phyloP scores from a whole-genome alignment of 1,139 yeast genomes.

The Candida sp. region DNA sequence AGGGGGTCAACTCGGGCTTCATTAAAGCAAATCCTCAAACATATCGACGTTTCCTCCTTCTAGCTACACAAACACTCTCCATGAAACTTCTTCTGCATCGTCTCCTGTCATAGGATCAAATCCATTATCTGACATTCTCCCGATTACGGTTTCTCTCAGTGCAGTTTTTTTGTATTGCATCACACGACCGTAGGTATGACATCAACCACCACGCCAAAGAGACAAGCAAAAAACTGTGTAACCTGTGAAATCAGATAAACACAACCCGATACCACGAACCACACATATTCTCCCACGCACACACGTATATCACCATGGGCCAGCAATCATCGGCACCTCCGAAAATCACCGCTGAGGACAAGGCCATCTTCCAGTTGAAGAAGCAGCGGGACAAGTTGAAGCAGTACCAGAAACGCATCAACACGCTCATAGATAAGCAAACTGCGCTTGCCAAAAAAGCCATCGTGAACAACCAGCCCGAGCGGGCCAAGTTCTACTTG shows the following conservation, averaged over 20 bases:
- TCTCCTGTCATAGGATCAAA: no score
- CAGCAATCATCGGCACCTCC: conserved; percentile 47
- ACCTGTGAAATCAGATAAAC: no score
- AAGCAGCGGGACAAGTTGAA: conserved; percentile 85
- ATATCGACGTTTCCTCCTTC: no score
- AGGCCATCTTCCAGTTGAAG: conserved; percentile 84
- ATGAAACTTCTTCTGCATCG: no score
- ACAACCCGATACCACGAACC: background rate
- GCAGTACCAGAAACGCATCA: conserved; percentile 71
- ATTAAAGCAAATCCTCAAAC: no score
- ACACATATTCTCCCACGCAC: background rate
- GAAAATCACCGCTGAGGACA: conserved; percentile 80
- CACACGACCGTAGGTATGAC: no score
- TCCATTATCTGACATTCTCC: no score
- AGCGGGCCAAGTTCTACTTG: conserved; percentile 71
- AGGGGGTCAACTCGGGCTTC: no score
- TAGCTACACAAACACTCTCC: no score
- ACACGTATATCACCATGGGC: conserved; percentile 32
- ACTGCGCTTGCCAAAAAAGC: conserved; percentile 61
- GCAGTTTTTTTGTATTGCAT: no score
- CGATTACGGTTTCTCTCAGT: no score
- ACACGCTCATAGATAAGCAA: conserved; percentile 60
- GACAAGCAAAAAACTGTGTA: no score
- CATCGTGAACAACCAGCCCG: conserved; percentile 54
- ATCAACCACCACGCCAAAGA: background rate